Evolutionary conservation across 805 yeast species (phyloP), one percentile per base, ranked within the genome.

Genomic region (Hemisphaericaspora nanyangensis): DNA sequence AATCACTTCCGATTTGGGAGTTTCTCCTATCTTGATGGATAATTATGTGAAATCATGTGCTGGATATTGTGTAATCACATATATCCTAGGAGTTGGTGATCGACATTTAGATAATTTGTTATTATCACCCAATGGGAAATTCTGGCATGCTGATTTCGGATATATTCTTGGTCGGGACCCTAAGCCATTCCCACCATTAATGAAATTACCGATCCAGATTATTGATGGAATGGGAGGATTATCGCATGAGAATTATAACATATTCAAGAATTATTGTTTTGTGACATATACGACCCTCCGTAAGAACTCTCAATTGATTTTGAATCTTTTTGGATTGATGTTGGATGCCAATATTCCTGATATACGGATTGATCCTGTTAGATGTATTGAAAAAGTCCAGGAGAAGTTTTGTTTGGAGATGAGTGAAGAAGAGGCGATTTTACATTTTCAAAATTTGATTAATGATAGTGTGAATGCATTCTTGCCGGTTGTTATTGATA

Each of bases 211-310:
- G 0, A 93, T 93, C 30, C 99, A 93, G 61, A 84, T 93, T 13
- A 85, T 93, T 30, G 99, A 93, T 48, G 98, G 97, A 0, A 93
- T 93, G 88, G 99, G 99, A 2, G 99, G 98, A 1, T 75, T 87
- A 36, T 74, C 76, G 45, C 88, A 91, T 36, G 85, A 83, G 31
- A 90, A 91, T 58, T 93, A 86, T 60, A 80, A 81, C 46, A 78
- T 84, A 46, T 93, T 93, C 64, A 77, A 95, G 52, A 86, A 87
- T 58, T 90, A 90, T 62, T 93, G 99, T 55, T 93, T 90, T 64
- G 91, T 93, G 15, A 87, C 96, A 0, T 93, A 88, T 57, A 85
- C 93, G 7, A 91, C 95, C 5, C 68, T 93, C 46, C 71, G 99
- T 42, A 84, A 89, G 58, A 87, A 88, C 50, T 85, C 96, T 25